Percentiles rank a stretch among this genome's conserved stretches.
Evolutionary conservation across 2,329 filamentous ascomycete genomes (phyloP).

Genomic region (Exophiala aquamarina): DNA sequence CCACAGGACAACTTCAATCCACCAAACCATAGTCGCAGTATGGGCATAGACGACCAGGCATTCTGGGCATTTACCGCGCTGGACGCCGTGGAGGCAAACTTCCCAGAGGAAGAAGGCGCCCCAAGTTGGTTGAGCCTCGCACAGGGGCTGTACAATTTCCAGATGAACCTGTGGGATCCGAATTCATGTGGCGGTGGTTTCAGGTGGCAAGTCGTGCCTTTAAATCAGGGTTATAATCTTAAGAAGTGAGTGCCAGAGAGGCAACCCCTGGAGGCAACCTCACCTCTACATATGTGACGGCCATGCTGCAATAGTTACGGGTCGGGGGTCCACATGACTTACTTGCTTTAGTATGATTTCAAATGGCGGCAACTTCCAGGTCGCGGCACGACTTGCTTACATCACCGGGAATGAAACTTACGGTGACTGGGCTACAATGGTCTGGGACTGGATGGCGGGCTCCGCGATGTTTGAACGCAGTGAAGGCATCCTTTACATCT

Average conservation of each 20-base stretch:
- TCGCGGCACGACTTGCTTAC: conserved; percentile 66
- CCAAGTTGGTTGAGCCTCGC: conserved; percentile 75
- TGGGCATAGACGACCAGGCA: conserved; percentile 58
- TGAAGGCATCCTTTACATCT: conserved; percentile 50
- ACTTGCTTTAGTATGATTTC: conserved; percentile 40
- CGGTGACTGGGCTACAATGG: conserved; percentile 69
- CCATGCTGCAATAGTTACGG: background rate
- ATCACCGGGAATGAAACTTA: conserved; percentile 81
- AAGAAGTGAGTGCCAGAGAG: conserved; percentile 45
- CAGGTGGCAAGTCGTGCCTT: conserved; percentile 80
- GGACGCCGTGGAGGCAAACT: conserved; percentile 55
- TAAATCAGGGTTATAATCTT: conserved; percentile 66
- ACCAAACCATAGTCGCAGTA: conserved; percentile 40
- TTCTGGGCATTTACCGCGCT: conserved; percentile 60
- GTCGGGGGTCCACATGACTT: background rate
- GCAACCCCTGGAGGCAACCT: background rate
- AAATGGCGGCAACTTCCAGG: conserved; percentile 59
- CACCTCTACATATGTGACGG: background rate
- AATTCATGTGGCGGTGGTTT: conserved; percentile 69
- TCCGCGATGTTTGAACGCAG: conserved; percentile 43
- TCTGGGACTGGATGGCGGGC: conserved; percentile 55
- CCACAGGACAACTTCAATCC: conserved; percentile 41
- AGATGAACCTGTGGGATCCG: conserved; percentile 69
- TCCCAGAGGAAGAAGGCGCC: conserved; percentile 40
- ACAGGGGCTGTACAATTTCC: conserved; percentile 78